Percentiles rank a stretch among this genome's conserved stretches.
Conservation (phyloP, 2,329 filamentous ascomycete genomes). For the Scytalidium sp. region DNA sequence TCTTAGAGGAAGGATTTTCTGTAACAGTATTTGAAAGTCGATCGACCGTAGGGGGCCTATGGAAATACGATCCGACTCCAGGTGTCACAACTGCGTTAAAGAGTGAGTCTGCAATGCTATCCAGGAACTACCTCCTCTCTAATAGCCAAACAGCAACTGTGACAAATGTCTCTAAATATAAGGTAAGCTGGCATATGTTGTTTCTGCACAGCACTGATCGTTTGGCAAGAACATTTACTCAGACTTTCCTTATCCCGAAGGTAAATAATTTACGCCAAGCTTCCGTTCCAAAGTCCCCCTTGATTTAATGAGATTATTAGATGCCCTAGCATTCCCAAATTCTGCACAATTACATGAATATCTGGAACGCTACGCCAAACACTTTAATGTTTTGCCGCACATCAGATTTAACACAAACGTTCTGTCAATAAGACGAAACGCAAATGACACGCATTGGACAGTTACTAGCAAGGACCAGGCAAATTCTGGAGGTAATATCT, state of each 20-base stretch:
- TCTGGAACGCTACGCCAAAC: slow-evolving; percentile 36
- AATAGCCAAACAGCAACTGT: slow-evolving; percentile 22
- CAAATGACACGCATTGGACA: slow-evolving; percentile 29
- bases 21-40: slow-evolving; percentile 37
- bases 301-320: background rate
- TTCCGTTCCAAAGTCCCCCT: too few species aligned
- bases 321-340: slow-evolving; percentile 8
- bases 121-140: slow-evolving; percentile 1
- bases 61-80: slow-evolving; percentile 37
- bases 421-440: slow-evolving; percentile 24
- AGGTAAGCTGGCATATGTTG: slow-evolving; percentile 30
- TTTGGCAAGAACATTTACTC: slow-evolving; percentile 22
- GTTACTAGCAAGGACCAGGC: slow-evolving; percentile 27
- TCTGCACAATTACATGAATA: slow-evolving; percentile 32
- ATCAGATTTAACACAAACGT: slow-evolving; percentile 32
- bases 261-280: too few species aligned
- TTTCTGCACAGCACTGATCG: slow-evolving; percentile 21
- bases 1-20: slow-evolving; percentile 41
- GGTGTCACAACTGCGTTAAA: slow-evolving; percentile 31
- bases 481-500: too few species aligned
- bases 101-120: slow-evolving; percentile 22
- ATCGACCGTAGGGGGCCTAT: slow-evolving; percentile 39
- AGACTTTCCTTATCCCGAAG: slow-evolving; percentile 40
- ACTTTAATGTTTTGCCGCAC: slow-evolving; percentile 34
- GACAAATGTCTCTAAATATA: slow-evolving; percentile 25